A percentile compares a stretch with the other conserved stretches of the same genome.
Conservation (phyloP, 2,329 filamentous ascomycete genomes). For the Aspergillus versicolor region DNA sequence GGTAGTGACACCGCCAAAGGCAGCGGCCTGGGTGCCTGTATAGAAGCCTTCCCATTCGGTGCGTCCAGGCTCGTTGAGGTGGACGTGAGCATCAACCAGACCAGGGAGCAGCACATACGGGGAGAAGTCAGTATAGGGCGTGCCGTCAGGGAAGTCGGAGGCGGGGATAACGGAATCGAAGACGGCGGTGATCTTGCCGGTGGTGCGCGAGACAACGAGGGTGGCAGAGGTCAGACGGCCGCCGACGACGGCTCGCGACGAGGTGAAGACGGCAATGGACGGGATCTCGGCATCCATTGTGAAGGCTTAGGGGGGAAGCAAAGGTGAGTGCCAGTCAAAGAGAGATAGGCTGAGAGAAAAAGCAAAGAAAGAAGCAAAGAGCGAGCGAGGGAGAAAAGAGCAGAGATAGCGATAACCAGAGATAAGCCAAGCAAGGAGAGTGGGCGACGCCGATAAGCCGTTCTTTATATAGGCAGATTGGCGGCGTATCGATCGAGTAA, state of each 20-base stretch:
- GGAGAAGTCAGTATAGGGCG: constrained; percentile 78
- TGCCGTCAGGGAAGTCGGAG: constrained; percentile 70
- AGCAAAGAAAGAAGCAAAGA: constrained; percentile 5
- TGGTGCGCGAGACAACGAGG: constrained; percentile 71
- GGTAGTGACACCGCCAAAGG: constrained; percentile 93
- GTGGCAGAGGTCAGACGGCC: constrained; percentile 78
- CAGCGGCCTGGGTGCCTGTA: constrained; percentile 89
- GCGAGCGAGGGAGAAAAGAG: neutral
- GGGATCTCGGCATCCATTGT: constrained; percentile 28
- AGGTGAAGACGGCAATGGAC: constrained; percentile 74
- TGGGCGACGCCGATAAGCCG: neutral
- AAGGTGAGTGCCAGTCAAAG: constrained; percentile 4
- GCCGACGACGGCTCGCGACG: constrained; percentile 77
- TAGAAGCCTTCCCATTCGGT: constrained; percentile 99
- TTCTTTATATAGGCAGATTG: constrained; percentile 11
- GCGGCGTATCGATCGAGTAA: constrained; percentile 16
- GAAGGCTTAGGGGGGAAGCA: constrained; percentile 4
- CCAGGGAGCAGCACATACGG: constrained; percentile 84
- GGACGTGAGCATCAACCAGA: constrained; percentile 93
- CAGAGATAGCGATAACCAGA: neutral
- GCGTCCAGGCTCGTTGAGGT: constrained; percentile 93
- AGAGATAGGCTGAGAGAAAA: constrained; percentile 18
- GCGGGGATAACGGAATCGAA: constrained; percentile 70
- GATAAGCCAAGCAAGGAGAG: constrained; percentile 5
- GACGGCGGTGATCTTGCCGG: constrained; percentile 81